phyloP scores from a whole-genome alignment of 1,139 yeast genomes.

The Suhomyces bribrorum region DNA sequence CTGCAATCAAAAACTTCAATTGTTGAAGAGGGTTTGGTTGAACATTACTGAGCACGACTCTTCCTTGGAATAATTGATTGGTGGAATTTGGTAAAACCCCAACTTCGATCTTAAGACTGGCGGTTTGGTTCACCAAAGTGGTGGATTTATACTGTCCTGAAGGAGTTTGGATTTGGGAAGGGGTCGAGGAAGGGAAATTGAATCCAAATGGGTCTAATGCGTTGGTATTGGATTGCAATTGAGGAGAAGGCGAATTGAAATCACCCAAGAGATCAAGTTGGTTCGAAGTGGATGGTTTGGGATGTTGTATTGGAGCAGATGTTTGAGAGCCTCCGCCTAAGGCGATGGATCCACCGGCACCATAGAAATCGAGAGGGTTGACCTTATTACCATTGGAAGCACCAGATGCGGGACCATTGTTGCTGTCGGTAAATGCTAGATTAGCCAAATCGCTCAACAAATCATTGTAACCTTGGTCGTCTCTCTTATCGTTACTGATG shows the following conservation, averaged over 20 bases:
- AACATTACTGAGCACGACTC: conserved; percentile 46
- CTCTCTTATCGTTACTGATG: conserved; percentile 39
- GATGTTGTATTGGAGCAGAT: conserved; percentile 14
- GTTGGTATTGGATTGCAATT: conserved; percentile 43
- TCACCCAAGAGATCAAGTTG: conserved; percentile 46
- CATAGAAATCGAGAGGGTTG: conserved; percentile 43
- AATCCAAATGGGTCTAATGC: conserved; percentile 54
- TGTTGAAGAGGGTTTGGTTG: conserved; percentile 32
- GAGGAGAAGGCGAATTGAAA: conserved; percentile 50
- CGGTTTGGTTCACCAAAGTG: conserved; percentile 46
- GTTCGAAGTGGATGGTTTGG: conserved; percentile 16
- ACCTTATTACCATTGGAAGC: conserved; percentile 30
- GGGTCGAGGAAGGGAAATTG: conserved; percentile 45
- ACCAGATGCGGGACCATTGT: conserved; percentile 13
- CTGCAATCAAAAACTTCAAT: conserved; percentile 76
- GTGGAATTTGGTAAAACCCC: conserved; percentile 40
- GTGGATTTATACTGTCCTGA: conserved; percentile 16
- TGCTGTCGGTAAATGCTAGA: conserved; percentile 47
- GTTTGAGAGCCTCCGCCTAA: conserved; percentile 31
- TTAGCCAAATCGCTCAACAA: conserved; percentile 71
- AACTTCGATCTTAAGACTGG: conserved; percentile 55
- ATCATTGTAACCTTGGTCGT: conserved; percentile 59
- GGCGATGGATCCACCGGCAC: conserved; percentile 48
- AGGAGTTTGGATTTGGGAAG: conserved; percentile 30
- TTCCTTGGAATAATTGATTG: conserved; percentile 44